These are phyloP conservation scores for Exophiala calicioides DNA, from an alignment of 2,329 filamentous ascomycete genomes.

Conservation along the genomic window DNA sequence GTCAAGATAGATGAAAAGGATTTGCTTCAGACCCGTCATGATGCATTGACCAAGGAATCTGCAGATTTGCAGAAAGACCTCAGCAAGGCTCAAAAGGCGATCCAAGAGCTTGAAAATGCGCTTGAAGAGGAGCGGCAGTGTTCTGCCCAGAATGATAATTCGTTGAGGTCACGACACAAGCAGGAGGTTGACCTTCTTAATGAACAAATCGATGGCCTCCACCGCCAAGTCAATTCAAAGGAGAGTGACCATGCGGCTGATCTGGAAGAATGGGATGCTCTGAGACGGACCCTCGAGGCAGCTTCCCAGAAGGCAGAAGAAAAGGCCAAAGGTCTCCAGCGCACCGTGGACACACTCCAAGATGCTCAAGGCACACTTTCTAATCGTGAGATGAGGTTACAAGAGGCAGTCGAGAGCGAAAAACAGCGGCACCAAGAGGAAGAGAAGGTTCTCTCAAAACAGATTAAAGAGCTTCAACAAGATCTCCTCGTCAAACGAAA, in stretches of 20 bases:
- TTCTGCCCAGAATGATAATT: constrained; percentile 61
- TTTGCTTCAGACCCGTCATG: constrained; percentile 67
- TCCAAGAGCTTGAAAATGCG: constrained; percentile 52
- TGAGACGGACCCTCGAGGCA: constrained; percentile 64
- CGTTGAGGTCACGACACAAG: constrained; percentile 58
- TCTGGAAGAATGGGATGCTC: constrained; percentile 70
- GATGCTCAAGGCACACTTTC: constrained; percentile 68
- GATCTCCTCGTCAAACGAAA: constrained; percentile 68
- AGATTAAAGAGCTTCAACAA: constrained; percentile 72
- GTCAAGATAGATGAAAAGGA: constrained; percentile 64
- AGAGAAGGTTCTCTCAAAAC: constrained; percentile 68
- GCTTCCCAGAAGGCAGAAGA: constrained; percentile 69
- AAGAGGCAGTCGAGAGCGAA: constrained; percentile 69
- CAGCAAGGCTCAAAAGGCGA: constrained; percentile 44
- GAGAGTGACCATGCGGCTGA: constrained; percentile 71
- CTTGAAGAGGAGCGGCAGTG: constrained; percentile 58
- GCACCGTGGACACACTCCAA: constrained; percentile 69
- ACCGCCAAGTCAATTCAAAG: constrained; percentile 67
- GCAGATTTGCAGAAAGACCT: constrained; percentile 67
- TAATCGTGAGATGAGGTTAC: constrained; percentile 66
- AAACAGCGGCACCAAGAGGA: constrained; percentile 71
- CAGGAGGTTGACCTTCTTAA: constrained; percentile 57
- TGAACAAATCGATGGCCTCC: constrained; percentile 61
- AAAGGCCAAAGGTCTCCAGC: constrained; percentile 66
- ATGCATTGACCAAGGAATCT: constrained; percentile 67